Base-by-base conservation (phyloP, 108 stramenopile genomes). In the Hondaea fermentalgiana region DNA sequence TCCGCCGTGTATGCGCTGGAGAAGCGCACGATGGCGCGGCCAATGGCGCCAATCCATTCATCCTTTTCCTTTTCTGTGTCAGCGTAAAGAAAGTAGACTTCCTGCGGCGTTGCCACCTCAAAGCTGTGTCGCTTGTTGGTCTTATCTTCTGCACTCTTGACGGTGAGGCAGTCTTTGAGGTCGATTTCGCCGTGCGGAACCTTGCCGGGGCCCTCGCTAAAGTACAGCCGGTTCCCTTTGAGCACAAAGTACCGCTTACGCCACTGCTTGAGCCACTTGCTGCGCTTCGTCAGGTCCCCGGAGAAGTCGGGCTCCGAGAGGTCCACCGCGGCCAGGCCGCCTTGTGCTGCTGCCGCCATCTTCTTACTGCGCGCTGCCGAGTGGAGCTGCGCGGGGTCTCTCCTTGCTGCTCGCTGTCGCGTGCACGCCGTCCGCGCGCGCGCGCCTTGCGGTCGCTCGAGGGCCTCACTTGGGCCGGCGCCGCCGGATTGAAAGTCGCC, bases 31-130 rank as follows among this genome's bases (percentile, higher is more conserved):
- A 99, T 99, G n/a, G 98, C 96, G 71, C 97, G 96, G 44, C 99
- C 99, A 14, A 98, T 97, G 17, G 96, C 96, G 5, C 99, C 99
- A 90, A 99, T 99, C 99, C 99, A 99, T 90, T 99, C 98, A 89
- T 99, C 99, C 92, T 99, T 99, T 90, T 98, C 97, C 91, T 97
- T 97, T 92, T 99, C 98, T 21, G 97, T 97, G 90, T 98, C 98
- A 76, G 99, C 99, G 92, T 96, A 99, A 87, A 98, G 92, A 59
- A 98, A 91, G 93, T 95, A 99, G 14, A 96, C 98, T 16, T 93
- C 94, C 90, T 98, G 97, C 12, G 95, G 96, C 29, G 99, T 99
- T 76, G 96, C 96, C 55, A 99, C 98, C 92, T 98, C 99, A 72
- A 99, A 96, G 60, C 97, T 96, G 90, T 99, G 95, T 51, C 96